A percentile compares a stretch with the other conserved stretches of the same genome.
These are phyloP conservation scores for Auriscalpium microsporum DNA, from an alignment of 768 basidiomycete species.

Conservation along the genomic window DNA sequence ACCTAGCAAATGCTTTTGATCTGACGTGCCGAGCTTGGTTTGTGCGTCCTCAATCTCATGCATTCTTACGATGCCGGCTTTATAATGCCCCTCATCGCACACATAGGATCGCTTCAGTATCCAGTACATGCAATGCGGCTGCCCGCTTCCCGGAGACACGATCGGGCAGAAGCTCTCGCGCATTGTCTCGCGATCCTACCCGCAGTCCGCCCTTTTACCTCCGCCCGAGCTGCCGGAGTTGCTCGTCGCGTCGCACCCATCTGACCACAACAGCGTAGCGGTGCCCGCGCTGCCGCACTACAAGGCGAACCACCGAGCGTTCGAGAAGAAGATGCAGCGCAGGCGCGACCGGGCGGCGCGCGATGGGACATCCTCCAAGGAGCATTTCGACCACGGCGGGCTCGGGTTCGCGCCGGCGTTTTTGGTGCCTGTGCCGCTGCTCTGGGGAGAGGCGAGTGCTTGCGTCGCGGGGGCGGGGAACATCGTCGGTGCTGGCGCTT, in stretches of 20 bases:
- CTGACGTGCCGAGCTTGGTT: conserved; percentile 40
- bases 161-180: conserved; percentile 35
- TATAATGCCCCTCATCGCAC: background rate
- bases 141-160: conserved; percentile 37
- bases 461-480: background rate
- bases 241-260: conserved; percentile 44
- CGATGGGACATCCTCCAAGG: conserved; percentile 9
- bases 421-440: conserved; percentile 31
- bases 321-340: background rate
- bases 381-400: conserved; percentile 8
- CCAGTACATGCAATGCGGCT: conserved; percentile 52
- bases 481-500: background rate
- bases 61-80: background rate
- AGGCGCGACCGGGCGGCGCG: conserved; percentile 16
- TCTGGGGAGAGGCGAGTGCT: conserved; percentile 5
- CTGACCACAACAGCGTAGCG: conserved; percentile 40
- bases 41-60: conserved; percentile 16
- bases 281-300: conserved; percentile 14
- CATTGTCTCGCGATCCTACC: conserved; percentile 13
- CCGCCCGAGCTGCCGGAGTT: conserved; percentile 26
- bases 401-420: conserved; percentile 27
- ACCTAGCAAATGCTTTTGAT: conserved; percentile 38
- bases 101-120: conserved; percentile 36
- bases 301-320: background rate
- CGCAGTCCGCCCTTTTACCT: conserved; percentile 19